A percentile compares a stretch with the other conserved stretches of the same genome.
phyloP scores from a whole-genome alignment of 2,329 filamentous ascomycete species.

The Pleurostoma richardsiae region DNA sequence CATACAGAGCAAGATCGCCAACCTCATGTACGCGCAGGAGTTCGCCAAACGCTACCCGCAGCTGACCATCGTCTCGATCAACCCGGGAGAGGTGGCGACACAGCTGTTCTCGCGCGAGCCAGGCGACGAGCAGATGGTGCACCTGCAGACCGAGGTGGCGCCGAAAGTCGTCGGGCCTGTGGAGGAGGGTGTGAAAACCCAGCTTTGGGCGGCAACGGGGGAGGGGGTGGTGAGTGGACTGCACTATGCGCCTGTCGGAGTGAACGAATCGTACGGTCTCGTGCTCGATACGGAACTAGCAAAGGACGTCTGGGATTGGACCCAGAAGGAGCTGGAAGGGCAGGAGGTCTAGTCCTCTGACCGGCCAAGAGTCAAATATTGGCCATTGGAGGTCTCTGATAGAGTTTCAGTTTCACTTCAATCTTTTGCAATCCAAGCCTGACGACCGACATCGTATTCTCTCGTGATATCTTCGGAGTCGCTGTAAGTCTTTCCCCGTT shows the following conservation, averaged over 20 bases:
- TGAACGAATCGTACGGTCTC: slow-evolving; percentile 10
- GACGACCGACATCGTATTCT: background rate
- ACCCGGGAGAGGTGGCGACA: slow-evolving; percentile 15
- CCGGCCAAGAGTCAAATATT: too few relatives aligned
- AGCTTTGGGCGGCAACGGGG: slow-evolving; percentile 30
- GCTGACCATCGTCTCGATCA: slow-evolving; percentile 11
- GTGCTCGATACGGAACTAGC: slow-evolving; percentile 17
- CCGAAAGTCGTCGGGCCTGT: slow-evolving; percentile 11
- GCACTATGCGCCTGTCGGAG: slow-evolving; percentile 30
- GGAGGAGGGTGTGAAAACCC: slow-evolving; percentile 29
- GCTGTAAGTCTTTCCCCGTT: background rate
- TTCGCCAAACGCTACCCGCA: slow-evolving; percentile 14
- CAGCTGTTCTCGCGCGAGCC: slow-evolving; percentile 9
- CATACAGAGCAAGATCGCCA: slow-evolving; percentile 20
- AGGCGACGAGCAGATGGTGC: slow-evolving; percentile 8
- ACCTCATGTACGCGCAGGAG: slow-evolving; percentile 14
- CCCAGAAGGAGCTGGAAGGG: slow-evolving; percentile 21
- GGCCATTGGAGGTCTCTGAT: too few relatives aligned
- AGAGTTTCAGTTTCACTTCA: too few relatives aligned
- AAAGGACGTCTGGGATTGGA: slow-evolving; percentile 24
- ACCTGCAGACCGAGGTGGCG: slow-evolving; percentile 11
- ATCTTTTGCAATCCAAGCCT: too few relatives aligned
- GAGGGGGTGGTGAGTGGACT: slow-evolving; percentile 18
- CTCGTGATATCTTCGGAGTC: background rate
- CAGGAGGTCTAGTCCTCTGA: background rate